Evolutionary conservation across 2,329 filamentous ascomycete genomes (phyloP).

Genomic region (Verticillium dahliae): DNA sequence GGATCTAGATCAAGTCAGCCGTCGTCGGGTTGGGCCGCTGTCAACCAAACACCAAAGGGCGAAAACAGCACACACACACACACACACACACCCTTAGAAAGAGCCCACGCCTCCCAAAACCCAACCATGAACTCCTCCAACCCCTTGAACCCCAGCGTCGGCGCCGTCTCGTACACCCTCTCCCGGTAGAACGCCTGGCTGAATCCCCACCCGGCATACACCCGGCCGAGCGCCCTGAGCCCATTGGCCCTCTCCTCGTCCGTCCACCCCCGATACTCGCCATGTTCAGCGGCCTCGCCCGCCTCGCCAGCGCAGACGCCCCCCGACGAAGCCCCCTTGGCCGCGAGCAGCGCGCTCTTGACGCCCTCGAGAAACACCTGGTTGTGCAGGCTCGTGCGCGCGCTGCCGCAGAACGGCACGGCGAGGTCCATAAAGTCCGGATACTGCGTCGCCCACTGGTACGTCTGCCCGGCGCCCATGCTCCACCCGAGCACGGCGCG

Average conservation of each 20-base stretch:
- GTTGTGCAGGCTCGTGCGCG: conserved; percentile 44
- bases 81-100: conserved; percentile 43
- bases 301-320: conserved; percentile 29
- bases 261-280: conserved; percentile 18
- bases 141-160: conserved; percentile 54
- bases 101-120: conserved; percentile 72
- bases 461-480: conserved; percentile 49
- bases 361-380: conserved; percentile 49
- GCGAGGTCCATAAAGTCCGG: conserved; percentile 38
- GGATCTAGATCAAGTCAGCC: conserved; percentile 41
- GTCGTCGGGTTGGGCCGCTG: neutral
- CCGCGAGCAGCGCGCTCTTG: conserved; percentile 35
- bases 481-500: conserved; percentile 47
- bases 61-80: conserved; percentile 17
- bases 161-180: conserved; percentile 53
- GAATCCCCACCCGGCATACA: conserved; percentile 78
- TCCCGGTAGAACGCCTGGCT: conserved; percentile 73
- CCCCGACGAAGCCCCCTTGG: conserved; percentile 43
- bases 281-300: conserved; percentile 5
- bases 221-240: conserved; percentile 65
- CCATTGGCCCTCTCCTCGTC: conserved; percentile 34
- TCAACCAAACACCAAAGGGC: neutral
- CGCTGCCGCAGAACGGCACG: conserved; percentile 43
- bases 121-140: conserved; percentile 68
- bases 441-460: conserved; percentile 42